Conservation (phyloP, 257 asterid species). For the Perilla frutescens region DNA sequence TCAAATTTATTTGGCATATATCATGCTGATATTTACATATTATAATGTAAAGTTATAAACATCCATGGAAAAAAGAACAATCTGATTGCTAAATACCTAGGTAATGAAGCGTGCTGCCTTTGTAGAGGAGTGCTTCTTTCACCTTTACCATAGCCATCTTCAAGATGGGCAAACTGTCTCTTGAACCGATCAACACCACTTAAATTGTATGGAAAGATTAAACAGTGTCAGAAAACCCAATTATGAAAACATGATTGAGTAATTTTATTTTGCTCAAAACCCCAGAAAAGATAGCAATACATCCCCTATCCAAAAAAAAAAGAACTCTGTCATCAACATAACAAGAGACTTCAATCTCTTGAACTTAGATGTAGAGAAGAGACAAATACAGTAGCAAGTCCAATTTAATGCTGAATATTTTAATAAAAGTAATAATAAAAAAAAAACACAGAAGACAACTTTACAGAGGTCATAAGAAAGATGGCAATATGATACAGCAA, state of each 20-base stretch:
- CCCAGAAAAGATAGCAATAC: not conserved
- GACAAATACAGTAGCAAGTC: not conserved
- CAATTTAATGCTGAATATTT: not conserved
- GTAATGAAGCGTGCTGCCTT: slow-evolving; percentile 89
- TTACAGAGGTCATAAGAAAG: not conserved
- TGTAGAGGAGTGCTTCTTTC: slow-evolving; percentile 76
- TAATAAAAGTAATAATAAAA: not conserved
- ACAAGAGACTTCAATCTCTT: not conserved
- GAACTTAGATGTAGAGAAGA: not conserved
- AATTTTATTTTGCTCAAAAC: not conserved
- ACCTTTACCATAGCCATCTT: slow-evolving; percentile 84
- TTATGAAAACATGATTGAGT: not conserved
- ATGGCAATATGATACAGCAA: not conserved
- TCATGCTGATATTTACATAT: slow-evolving; percentile 11
- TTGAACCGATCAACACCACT: slow-evolving; percentile 98
- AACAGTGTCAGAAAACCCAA: slow-evolving; percentile 23
- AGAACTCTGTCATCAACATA: not conserved
- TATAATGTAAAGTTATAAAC: not conserved
- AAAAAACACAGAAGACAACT: not conserved
- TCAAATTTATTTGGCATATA: not conserved
- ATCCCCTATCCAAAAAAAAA: not conserved
- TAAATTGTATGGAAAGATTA: slow-evolving; percentile 33
- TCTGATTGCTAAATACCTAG: slow-evolving; percentile 61
- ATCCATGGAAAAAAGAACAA: not conserved
- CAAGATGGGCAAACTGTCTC: slow-evolving; percentile 96